These are phyloP conservation scores for Chrysanthemum lavandulifolium DNA, from an alignment of 129 eudicot genomes.

Conservation along the genomic window DNA sequence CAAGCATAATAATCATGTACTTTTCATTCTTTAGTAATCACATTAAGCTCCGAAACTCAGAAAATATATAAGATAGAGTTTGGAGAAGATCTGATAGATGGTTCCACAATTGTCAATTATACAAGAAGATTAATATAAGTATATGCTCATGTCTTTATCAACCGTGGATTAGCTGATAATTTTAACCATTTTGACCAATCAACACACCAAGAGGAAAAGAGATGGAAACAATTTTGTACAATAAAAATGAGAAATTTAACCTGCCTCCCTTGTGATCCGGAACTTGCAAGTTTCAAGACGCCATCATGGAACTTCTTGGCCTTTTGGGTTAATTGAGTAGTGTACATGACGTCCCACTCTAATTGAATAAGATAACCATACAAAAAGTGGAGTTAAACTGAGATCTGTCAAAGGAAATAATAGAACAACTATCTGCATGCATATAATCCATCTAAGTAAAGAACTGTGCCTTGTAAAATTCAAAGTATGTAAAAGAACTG, in stretches of 20 bases:
- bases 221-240: constrained; percentile 8
- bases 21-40: background rate
- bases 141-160: background rate
- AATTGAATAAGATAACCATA: constrained; percentile 14
- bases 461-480: constrained; percentile 6
- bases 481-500: background rate
- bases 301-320: constrained; percentile 53
- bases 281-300: constrained; percentile 41
- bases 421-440: background rate
- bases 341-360: constrained; percentile 65
- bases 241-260: constrained; percentile 27
- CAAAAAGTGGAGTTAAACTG: background rate
- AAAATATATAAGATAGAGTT: background rate
- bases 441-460: background rate
- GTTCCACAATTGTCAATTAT: constrained; percentile 1
- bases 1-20: background rate
- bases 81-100: background rate
- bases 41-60: too few species aligned
- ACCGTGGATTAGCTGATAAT: background rate
- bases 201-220: constrained; percentile 3
- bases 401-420: constrained; percentile 10
- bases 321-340: constrained; percentile 52
- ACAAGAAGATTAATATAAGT: background rate
- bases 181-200: background rate
- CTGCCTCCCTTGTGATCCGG: constrained; percentile 53